Evolutionary conservation across 1,284 basidiomycete species (phyloP).

Genomic region (Marasmius tenuissimus): DNA sequence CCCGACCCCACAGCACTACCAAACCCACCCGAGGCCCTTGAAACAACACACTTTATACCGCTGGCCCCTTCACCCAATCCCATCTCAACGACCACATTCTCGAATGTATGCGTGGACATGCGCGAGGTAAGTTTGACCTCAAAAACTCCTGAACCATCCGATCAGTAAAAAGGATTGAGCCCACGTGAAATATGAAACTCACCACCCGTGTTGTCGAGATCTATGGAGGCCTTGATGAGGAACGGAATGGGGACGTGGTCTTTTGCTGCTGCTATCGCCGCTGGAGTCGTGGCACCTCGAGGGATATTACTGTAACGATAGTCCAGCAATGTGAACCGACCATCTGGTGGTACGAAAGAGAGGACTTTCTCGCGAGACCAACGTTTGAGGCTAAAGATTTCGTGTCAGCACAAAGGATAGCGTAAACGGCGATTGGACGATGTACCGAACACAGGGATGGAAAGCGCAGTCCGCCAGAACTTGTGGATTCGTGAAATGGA

Average conservation of each 20-base stretch:
- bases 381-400: constrained; percentile 60
- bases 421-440: not conserved
- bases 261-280: constrained; percentile 29
- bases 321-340: constrained; percentile 84
- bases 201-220: constrained; percentile 68
- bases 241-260: constrained; percentile 66
- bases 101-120: constrained; percentile 63
- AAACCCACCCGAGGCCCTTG: constrained; percentile 57
- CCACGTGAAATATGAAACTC: constrained; percentile 17
- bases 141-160: constrained; percentile 57
- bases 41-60: constrained; percentile 61
- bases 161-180: constrained; percentile 2
- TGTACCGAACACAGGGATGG: constrained; percentile 86
- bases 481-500: constrained; percentile 80
- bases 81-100: constrained; percentile 70
- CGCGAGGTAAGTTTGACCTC: constrained; percentile 72
- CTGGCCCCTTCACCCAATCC: constrained; percentile 73
- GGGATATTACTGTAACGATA: constrained; percentile 64
- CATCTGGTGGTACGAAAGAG: constrained; percentile 95
- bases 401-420: not conserved
- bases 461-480: constrained; percentile 81
- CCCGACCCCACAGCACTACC: constrained; percentile 15
- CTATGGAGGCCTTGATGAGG: constrained; percentile 58
- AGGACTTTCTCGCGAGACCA: constrained; percentile 81
- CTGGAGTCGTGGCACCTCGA: constrained; percentile 20